Evolutionary conservation across 1,284 basidiomycete genomes (phyloP).

Genomic region (Puccinia novopanici): DNA sequence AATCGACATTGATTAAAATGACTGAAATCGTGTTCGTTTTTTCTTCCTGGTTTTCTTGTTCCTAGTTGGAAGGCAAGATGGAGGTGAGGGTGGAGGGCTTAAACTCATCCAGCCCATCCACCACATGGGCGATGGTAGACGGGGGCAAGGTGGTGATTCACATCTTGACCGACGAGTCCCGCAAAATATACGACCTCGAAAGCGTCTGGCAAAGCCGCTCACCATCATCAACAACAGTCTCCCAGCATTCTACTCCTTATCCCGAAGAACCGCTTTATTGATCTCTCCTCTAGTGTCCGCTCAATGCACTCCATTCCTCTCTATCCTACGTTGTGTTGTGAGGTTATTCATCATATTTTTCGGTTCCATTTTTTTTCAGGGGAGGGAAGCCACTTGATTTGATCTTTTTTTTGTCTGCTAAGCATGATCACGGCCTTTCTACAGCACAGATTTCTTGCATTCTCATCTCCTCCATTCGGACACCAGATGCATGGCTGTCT

Average conservation of each 20-base stretch:
- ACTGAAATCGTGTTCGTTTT: slow-evolving; percentile 51
- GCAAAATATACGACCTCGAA: slow-evolving; percentile 55
- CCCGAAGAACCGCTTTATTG: not conserved
- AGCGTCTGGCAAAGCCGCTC: slow-evolving; percentile 51
- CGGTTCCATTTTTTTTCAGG: too few species aligned
- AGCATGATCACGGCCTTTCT: too few species aligned
- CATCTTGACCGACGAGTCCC: slow-evolving; percentile 54
- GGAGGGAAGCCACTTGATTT: too few species aligned
- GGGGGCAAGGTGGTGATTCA: slow-evolving; percentile 55
- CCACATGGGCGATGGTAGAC: slow-evolving; percentile 56
- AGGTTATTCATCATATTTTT: too few species aligned
- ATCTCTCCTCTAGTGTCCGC: not conserved
- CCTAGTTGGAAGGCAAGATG: slow-evolving; percentile 1
- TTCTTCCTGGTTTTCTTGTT: slow-evolving; percentile 49
- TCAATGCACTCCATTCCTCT: not conserved
- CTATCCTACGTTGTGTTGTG: not conserved
- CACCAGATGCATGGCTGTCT: too few species aligned
- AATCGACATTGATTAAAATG: slow-evolving; percentile 43
- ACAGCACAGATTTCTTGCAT: too few species aligned
- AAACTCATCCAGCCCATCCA: slow-evolving; percentile 57
- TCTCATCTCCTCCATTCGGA: too few species aligned
- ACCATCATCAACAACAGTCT: too few species aligned
- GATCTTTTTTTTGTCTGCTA: too few species aligned
- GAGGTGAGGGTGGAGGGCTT: slow-evolving; percentile 66
- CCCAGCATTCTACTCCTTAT: not conserved